phyloP scores from a whole-genome alignment of 1,284 basidiomycete species.

The Veloporphyrellus conicus region DNA sequence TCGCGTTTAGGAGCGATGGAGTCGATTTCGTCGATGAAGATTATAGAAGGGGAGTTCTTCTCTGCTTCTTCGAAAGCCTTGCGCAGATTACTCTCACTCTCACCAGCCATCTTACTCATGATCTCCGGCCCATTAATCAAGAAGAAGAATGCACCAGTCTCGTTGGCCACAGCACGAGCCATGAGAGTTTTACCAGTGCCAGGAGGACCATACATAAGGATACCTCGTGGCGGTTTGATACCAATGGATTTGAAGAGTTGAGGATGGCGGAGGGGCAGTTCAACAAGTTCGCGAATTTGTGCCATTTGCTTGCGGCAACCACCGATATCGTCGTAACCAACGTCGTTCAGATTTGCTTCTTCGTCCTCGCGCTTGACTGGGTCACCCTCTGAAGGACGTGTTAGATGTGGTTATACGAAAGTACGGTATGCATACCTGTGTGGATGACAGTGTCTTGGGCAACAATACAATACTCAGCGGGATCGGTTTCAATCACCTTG shows the following conservation, averaged over 20 bases:
- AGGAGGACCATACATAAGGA: slow-evolving; percentile 93
- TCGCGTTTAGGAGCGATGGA: slow-evolving; percentile 99
- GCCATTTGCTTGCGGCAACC: slow-evolving; percentile 99
- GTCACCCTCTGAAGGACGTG: slow-evolving; percentile 74
- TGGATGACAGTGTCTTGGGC: slow-evolving; percentile 97
- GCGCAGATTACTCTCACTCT: slow-evolving; percentile 93
- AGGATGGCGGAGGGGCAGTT: slow-evolving; percentile 95
- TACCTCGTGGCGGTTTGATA: slow-evolving; percentile 99
- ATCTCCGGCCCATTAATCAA: slow-evolving; percentile 99
- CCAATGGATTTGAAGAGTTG: slow-evolving; percentile 99
- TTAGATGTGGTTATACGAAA: slow-evolving; percentile 10
- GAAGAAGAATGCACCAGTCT: slow-evolving; percentile 99
- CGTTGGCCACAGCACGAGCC: slow-evolving; percentile 98
- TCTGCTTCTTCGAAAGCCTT: slow-evolving; percentile 99
- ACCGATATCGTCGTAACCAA: slow-evolving; percentile 99
- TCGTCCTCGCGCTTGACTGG: slow-evolving; percentile 99
- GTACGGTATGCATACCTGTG: slow-evolving; percentile 51
- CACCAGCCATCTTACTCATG: slow-evolving; percentile 99
- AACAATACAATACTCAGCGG: slow-evolving; percentile 94
- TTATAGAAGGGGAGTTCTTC: slow-evolving; percentile 99
- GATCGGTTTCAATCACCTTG: slow-evolving; percentile 96
- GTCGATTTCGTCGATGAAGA: slow-evolving; percentile 99
- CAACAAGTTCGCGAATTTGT: slow-evolving; percentile 98
- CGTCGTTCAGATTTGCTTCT: slow-evolving; percentile 93
- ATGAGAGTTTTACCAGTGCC: slow-evolving; percentile 98